phyloP scores from a whole-genome alignment of 2,329 filamentous ascomycete genomes.

The Paracoccidioides lutzii region DNA sequence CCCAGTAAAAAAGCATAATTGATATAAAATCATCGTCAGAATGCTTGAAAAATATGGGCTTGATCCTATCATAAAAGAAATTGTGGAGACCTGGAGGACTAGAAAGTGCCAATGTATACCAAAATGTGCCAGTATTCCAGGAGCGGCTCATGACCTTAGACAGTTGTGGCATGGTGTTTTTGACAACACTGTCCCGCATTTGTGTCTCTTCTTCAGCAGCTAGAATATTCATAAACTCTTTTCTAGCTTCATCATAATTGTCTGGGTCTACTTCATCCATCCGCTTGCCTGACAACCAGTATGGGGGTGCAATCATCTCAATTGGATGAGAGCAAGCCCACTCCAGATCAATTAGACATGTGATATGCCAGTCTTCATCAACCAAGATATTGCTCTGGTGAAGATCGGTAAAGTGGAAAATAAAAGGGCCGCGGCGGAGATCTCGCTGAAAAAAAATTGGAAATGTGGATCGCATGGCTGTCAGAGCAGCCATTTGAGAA shows the following conservation, averaged over 20 bases:
- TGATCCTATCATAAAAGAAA: constrained; percentile 3
- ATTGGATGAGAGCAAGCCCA: constrained; percentile 13
- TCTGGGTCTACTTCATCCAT: constrained; percentile 1
- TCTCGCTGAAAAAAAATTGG: constrained; percentile 18
- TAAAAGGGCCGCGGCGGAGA: constrained; percentile 24
- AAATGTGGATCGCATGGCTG: constrained; percentile 18
- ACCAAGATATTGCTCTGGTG: constrained; percentile 28
- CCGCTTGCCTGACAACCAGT: constrained; percentile 14
- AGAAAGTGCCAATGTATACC: constrained; percentile 5
- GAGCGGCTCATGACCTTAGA: constrained; percentile 3
- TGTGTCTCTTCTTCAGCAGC: constrained; percentile 2
- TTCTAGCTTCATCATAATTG: constrained; percentile 3
- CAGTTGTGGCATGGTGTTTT: background rate
- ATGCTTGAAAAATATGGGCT: constrained; percentile 12
- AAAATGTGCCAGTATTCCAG: constrained; percentile 4
- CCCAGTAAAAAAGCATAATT: constrained; percentile 11
- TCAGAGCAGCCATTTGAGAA: constrained; percentile 19
- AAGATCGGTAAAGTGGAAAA: constrained; percentile 27
- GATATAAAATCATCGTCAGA: constrained; percentile 10
- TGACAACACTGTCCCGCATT: background rate
- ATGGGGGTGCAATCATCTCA: constrained; percentile 16
- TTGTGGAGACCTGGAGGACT: constrained; percentile 2
- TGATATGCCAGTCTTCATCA: constrained; percentile 23
- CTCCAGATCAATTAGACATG: constrained; percentile 15
- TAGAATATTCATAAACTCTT: constrained; percentile 4